Conservation (phyloP, 306 rosid species). For the Vigna reflexopilosa region DNA sequence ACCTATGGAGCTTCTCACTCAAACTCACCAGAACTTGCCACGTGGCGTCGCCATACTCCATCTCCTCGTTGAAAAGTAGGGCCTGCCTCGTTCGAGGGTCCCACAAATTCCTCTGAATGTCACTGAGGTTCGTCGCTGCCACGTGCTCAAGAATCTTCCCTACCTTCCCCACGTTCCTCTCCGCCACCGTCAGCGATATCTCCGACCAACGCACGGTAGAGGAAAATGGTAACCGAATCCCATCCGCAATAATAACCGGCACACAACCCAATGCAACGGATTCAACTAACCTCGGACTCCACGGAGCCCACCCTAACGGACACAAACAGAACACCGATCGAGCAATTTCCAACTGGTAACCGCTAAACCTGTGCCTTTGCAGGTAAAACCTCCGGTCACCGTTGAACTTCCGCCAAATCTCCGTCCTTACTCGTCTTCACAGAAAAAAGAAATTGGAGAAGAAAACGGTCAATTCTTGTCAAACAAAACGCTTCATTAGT, state of each 20-base stretch:
- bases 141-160: conserved; percentile 73
- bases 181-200: conserved; percentile 83
- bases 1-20: conserved; percentile 61
- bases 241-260: conserved; percentile 88
- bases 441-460: not conserved
- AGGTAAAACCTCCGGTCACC: conserved; percentile 77
- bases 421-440: conserved; percentile 76
- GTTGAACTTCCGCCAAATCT: conserved; percentile 73
- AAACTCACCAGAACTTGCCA: conserved; percentile 70
- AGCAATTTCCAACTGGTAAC: conserved; percentile 72
- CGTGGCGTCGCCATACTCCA: conserved; percentile 90
- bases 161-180: conserved; percentile 71
- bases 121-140: conserved; percentile 74
- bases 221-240: conserved; percentile 72
- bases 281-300: conserved; percentile 46
- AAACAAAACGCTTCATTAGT: too few relatives aligned
- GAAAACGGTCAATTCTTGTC: not conserved
- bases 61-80: conserved; percentile 57
- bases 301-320: conserved; percentile 7
- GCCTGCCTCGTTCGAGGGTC: conserved; percentile 65
- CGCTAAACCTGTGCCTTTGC: conserved; percentile 71
- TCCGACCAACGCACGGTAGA: conserved; percentile 73
- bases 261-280: conserved; percentile 56
- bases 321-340: not conserved
- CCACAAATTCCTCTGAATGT: conserved; percentile 71